These are phyloP conservation scores for Penicillium sp. DNA, from an alignment of 2,329 filamentous ascomycete species.

Conservation along the genomic window DNA sequence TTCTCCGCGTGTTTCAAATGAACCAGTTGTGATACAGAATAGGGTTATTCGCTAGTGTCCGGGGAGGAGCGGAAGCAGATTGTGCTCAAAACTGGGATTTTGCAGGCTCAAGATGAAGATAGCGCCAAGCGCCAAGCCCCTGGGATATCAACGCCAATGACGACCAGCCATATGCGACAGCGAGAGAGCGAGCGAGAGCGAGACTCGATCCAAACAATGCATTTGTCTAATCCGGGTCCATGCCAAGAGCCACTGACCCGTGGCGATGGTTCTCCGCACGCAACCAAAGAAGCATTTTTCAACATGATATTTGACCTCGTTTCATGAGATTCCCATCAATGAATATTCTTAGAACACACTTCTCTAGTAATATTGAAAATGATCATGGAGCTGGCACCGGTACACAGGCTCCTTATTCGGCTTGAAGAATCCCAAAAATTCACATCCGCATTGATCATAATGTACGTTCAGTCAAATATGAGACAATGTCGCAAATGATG, in stretches of 20 bases:
- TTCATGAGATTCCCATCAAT: too few species aligned
- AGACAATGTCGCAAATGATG: background rate
- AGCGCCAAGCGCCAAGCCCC: background rate
- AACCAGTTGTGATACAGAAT: background rate
- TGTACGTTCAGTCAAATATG: too few species aligned
- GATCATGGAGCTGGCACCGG: too few species aligned
- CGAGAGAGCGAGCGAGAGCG: background rate
- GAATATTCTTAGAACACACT: too few species aligned
- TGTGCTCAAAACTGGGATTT: background rate
- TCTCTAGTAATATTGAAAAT: too few species aligned
- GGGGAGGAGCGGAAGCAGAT: background rate
- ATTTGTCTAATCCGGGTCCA: background rate
- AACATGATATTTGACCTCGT: too few species aligned
- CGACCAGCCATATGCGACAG: background rate
- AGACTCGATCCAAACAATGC: background rate
- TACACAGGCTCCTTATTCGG: too few species aligned
- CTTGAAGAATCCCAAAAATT: background rate
- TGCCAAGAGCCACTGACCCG: background rate
- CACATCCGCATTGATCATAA: background rate
- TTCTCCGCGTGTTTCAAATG: background rate
- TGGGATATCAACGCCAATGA: background rate
- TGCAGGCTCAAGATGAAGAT: background rate
- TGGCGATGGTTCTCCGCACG: background rate
- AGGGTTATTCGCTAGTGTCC: background rate
- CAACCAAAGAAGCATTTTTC: too few species aligned